These are phyloP conservation scores for Colletotrichum liaoningense DNA, from an alignment of 2,329 filamentous ascomycete species.

Conservation along the genomic window DNA sequence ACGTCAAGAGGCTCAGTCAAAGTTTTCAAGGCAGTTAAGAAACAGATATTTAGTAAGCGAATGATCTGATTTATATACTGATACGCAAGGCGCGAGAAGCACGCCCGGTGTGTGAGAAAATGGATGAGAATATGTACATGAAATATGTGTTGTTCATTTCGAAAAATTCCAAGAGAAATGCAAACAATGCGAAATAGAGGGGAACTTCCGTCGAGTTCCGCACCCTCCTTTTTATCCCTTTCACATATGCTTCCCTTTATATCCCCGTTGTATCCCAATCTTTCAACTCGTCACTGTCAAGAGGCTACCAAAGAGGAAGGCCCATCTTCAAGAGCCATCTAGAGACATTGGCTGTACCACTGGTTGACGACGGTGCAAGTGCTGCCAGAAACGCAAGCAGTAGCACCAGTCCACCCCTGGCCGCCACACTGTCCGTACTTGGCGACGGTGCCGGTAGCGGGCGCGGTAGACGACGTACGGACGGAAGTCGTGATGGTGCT, in stretches of 20 bases:
- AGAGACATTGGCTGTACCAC: conserved; percentile 57
- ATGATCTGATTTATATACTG: conserved; percentile 34
- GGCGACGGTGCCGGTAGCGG: conserved; percentile 38
- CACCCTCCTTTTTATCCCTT: conserved; percentile 19
- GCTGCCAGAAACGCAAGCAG: conserved; percentile 46
- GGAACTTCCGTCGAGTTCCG: neutral
- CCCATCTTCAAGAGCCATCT: conserved; percentile 14
- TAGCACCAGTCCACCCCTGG: conserved; percentile 48
- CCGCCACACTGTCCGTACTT: conserved; percentile 54
- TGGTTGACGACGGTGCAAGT: conserved; percentile 52
- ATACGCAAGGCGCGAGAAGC: conserved; percentile 4
- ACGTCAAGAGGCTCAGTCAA: neutral
- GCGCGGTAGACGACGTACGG: neutral
- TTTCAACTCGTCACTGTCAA: conserved; percentile 3
- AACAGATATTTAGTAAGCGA: neutral
- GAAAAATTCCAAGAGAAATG: conserved; percentile 1
- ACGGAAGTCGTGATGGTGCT: conserved; percentile 20
- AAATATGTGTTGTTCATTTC: conserved; percentile 8
- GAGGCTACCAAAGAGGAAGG: neutral
- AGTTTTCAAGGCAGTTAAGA: neutral
- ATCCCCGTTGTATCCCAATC: neutral
- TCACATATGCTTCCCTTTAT: conserved; percentile 2
- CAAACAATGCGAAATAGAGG: neutral
- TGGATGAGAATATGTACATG: conserved; percentile 28
- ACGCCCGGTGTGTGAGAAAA: neutral